Evolutionary conservation across 129 eudicot species (phyloP), one percentile per base, ranked within the genome.

Genomic region (Arctium minus): DNA sequence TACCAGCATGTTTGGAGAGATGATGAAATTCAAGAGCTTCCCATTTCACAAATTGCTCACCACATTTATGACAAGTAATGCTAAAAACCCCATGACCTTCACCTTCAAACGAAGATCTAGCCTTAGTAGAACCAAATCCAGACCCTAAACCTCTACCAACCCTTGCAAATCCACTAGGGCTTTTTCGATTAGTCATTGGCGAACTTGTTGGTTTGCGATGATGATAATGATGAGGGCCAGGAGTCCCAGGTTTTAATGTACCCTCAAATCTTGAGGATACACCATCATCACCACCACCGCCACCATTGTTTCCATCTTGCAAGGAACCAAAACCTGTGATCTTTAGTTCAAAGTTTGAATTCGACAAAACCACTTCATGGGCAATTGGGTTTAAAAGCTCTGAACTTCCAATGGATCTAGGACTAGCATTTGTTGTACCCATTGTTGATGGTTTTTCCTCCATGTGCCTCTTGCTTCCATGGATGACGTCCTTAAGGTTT

Each of bases 1-100:
- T 86, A 95, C 98, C 98, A 11, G 97, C 97, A 87, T 95, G 98
- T 79, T 88, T 89, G 70, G 97, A 91, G 81, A 92, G 98, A 71
- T 92, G 94, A 87, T 95, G 98, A 35, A 81, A 84, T 88, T 94
- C 98, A 83, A 87, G 88, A 81, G 88, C 93, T 83, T 89, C 94
- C 93, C 94, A 92, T 81, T 79, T 94, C 65, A 83, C 87, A 83
- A 95, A 95, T 50, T 82, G 88, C 71, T 91, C 97, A 11, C 94
- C 93, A 83, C 98, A 95, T 75, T 91, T 89, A 83, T 90, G 92
- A 78, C 98, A 92, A 67, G 86, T 83, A 77, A 86, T 73, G 39
- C 78, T 75, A 39, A 84, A 86, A 44, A 73, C 67, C 40, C 86
- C 91, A 85, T 79, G 85, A 72, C 67, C 75, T 27, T 89, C 93